phyloP scores from a whole-genome alignment of 2,329 filamentous ascomycete genomes.

The Aspergillus costaricaensis region DNA sequence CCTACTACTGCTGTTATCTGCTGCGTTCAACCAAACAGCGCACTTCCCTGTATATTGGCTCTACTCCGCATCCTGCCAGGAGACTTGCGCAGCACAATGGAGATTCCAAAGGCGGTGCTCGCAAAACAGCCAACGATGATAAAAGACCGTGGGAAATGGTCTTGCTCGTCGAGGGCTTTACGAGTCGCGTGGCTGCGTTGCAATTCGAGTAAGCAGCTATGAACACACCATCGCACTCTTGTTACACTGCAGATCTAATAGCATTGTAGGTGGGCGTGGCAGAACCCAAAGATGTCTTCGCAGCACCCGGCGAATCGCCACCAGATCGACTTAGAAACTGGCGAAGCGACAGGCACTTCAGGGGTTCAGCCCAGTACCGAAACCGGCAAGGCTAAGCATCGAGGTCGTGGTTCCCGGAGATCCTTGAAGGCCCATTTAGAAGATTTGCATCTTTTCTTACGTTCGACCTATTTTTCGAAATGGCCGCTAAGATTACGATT shows the following conservation, averaged over 20 bases:
- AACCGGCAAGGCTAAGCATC: slow-evolving; percentile 43
- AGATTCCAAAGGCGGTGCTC: slow-evolving; percentile 75
- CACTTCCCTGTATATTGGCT: slow-evolving; percentile 78
- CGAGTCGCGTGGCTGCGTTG: slow-evolving; percentile 79
- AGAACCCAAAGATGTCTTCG: slow-evolving; percentile 76
- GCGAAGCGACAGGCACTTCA: slow-evolving; percentile 41
- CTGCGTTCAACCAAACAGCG: slow-evolving; percentile 77
- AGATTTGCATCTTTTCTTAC: slow-evolving; percentile 78
- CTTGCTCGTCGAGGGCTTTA: slow-evolving; percentile 82
- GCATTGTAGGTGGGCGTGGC: slow-evolving; percentile 77
- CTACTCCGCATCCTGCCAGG: slow-evolving; percentile 82
- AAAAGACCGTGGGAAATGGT: slow-evolving; percentile 91
- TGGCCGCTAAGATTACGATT: slow-evolving; percentile 86
- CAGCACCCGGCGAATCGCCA: slow-evolving; percentile 35
- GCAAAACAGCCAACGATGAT: slow-evolving; percentile 67
- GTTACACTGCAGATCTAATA: slow-evolving; percentile 3
- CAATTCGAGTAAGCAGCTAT: slow-evolving; percentile 78
- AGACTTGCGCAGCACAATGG: slow-evolving; percentile 94
- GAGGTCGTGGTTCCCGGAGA: slow-evolving; percentile 52
- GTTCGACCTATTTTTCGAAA: slow-evolving; percentile 73
- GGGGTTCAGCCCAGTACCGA: slow-evolving; percentile 37
- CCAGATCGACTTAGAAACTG: slow-evolving; percentile 63
- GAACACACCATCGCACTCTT: neutral
- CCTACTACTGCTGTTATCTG: slow-evolving; percentile 91
- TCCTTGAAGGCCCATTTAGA: slow-evolving; percentile 70